Evolutionary conservation across 805 yeast species (phyloP).

Genomic region (Ogataea nitratoaversa): DNA sequence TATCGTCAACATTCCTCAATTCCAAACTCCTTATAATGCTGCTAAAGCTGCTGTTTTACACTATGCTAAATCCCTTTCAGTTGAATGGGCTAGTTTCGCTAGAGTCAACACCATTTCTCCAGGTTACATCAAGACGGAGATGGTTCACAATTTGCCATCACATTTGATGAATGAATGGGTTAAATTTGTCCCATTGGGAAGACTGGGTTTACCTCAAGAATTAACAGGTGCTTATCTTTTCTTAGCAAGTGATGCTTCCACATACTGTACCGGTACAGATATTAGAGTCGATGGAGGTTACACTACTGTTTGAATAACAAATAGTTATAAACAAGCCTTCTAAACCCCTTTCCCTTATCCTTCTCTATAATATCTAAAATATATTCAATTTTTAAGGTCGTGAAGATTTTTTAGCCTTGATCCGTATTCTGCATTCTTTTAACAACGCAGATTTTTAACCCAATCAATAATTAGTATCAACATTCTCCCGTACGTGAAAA

Average conservation of each 20-base stretch:
- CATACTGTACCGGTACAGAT: slow-evolving; percentile 77
- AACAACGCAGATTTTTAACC: no score
- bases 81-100: slow-evolving; percentile 89
- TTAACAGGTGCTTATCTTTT: slow-evolving; percentile 76
- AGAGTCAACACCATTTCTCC: slow-evolving; percentile 80
- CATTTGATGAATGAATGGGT: slow-evolving; percentile 48
- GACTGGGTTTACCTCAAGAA: slow-evolving; percentile 71
- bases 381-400: no score
- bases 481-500: no score
- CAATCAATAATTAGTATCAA: no score
- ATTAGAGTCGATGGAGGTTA: slow-evolving; percentile 76
- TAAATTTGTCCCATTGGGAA: slow-evolving; percentile 58
- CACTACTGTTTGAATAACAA: background rate
- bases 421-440: no score
- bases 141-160: slow-evolving; percentile 45
- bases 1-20: slow-evolving; percentile 81
- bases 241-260: slow-evolving; percentile 76
- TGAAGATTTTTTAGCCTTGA: no score
- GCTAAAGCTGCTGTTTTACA: slow-evolving; percentile 83
- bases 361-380: no score
- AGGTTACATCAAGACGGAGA: slow-evolving; percentile 78
- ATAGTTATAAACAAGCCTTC: no score
- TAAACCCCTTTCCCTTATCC: no score
- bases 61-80: slow-evolving; percentile 70
- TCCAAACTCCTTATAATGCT: slow-evolving; percentile 82